Conservation (phyloP, 2,329 filamentous ascomycete genomes). For the Rhinocladiella mackenziei region DNA sequence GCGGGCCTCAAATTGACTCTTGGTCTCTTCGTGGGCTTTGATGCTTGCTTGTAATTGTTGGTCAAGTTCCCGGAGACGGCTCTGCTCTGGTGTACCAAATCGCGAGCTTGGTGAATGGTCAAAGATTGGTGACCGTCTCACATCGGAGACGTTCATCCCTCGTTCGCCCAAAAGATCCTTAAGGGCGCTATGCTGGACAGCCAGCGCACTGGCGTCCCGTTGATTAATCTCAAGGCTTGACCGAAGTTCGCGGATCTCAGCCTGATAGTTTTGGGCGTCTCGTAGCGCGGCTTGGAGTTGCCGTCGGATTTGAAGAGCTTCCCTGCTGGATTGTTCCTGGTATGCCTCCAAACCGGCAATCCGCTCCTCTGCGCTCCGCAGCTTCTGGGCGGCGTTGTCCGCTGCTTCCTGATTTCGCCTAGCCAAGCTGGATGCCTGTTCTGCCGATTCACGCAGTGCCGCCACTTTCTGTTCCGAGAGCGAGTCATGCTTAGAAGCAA, state of each 20-base stretch:
- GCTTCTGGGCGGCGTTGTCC: slow-evolving; percentile 78
- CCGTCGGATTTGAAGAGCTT: slow-evolving; percentile 82
- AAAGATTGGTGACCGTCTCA: slow-evolving; percentile 66
- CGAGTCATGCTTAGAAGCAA: slow-evolving; percentile 47
- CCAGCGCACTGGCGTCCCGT: slow-evolving; percentile 88
- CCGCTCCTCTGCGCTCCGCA: slow-evolving; percentile 88
- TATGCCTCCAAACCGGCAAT: slow-evolving; percentile 96
- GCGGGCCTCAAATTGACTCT: slow-evolving; percentile 69
- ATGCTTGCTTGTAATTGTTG: slow-evolving; percentile 74
- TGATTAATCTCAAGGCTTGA: slow-evolving; percentile 79
- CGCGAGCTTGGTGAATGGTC: slow-evolving; percentile 66
- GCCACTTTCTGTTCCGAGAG: slow-evolving; percentile 54
- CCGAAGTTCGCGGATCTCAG: slow-evolving; percentile 75
- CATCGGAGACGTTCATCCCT: slow-evolving; percentile 72
- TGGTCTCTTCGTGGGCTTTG: slow-evolving; percentile 81
- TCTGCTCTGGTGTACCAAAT: slow-evolving; percentile 73
- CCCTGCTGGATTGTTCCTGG: slow-evolving; percentile 92
- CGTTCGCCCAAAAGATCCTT: slow-evolving; percentile 90
- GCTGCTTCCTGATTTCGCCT: slow-evolving; percentile 87
- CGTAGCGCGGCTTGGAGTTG: slow-evolving; percentile 81
- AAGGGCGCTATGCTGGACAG: slow-evolving; percentile 85
- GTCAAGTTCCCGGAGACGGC: slow-evolving; percentile 78
- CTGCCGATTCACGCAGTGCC: slow-evolving; percentile 75
- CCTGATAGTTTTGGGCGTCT: slow-evolving; percentile 76
- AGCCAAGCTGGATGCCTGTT: slow-evolving; percentile 71